phyloP scores from a whole-genome alignment of 345 rosid species.

The Angophora floribunda region DNA sequence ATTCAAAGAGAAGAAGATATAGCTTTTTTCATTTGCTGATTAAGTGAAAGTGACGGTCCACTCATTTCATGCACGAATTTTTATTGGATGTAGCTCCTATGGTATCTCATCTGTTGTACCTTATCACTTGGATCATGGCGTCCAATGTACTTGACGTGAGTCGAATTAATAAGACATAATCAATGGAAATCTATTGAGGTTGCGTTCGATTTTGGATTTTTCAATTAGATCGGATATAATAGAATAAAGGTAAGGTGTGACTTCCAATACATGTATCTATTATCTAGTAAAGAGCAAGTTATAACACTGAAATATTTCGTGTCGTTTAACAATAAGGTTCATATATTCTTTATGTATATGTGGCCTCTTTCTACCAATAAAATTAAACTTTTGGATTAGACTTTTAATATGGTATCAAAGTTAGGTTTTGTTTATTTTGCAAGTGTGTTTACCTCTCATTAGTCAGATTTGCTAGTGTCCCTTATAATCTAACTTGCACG shows the following conservation, averaged over 20 bases:
- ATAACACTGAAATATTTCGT: not conserved
- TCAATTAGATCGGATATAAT: not conserved
- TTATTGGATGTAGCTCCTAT: not conserved
- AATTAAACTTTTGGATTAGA: not conserved
- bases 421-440: not conserved
- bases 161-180: not conserved
- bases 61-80: not conserved
- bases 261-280: not conserved
- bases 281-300: not conserved
- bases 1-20: not conserved
- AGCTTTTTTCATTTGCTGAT: not conserved
- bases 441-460: not conserved
- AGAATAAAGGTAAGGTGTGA: not conserved
- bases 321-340: not conserved
- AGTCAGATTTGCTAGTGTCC: not conserved
- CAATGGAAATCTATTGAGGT: not conserved
- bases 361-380: not conserved
- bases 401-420: not conserved
- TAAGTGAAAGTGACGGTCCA: not conserved
- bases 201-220: not conserved
- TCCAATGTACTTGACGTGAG: not conserved
- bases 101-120: not conserved
- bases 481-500: not conserved
- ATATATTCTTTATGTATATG: not conserved
- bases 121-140: not conserved